Evolutionary conservation across 495 filamentous ascomycete genomes (phyloP), one percentile per base, ranked within the genome.

Genomic region (Aspergillus coremiiformis): DNA sequence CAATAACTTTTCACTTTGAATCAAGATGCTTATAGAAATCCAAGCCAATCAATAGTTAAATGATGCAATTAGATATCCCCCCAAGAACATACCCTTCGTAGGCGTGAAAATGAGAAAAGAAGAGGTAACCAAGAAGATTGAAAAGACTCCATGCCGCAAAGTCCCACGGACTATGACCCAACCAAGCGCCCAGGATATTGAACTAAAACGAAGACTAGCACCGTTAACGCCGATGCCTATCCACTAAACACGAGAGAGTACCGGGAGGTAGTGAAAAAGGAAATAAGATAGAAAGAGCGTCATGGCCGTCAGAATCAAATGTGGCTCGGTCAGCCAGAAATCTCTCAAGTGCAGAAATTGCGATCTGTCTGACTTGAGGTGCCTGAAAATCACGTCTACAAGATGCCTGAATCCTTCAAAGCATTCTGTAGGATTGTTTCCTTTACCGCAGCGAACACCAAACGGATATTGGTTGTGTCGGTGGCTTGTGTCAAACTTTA

Each of bases 391-490:
- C 46, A 21, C 37, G 39, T 49, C 56, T 60, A 96, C 64, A 97
- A 79, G 67, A 98, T 97, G 56, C 93, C 93, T 4, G 93, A 96
- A 67, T 98, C 93, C 74, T 93, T 96, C 63, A 98, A 76, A 20
- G 93, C 93, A 67, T 97, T 98, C 70, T 97, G 94, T 41, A 98
- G 78, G 56, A 98, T 97, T 26, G 93, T 98, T 71, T 98, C 93
- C 69, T 98, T 98, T 33, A 98, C 93, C 3, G 93, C 93, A 27
- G 93, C 93, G 68, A 98, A 98, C 29, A 98, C 93, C 15, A 98
- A 77, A 33, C 93, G 89, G 64, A 98, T 96, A 66, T 98, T 98
- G 37, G 90, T 95, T 0, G 93, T 98, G 65, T 98, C 93, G 50
- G 93, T 98, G 17, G 93, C 93, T 84, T 98, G 93, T 27, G 93